A percentile compares a stretch with the other conserved stretches of the same genome.
phyloP scores from a whole-genome alignment of 2,329 filamentous ascomycete species.

The Penicillium sp. region DNA sequence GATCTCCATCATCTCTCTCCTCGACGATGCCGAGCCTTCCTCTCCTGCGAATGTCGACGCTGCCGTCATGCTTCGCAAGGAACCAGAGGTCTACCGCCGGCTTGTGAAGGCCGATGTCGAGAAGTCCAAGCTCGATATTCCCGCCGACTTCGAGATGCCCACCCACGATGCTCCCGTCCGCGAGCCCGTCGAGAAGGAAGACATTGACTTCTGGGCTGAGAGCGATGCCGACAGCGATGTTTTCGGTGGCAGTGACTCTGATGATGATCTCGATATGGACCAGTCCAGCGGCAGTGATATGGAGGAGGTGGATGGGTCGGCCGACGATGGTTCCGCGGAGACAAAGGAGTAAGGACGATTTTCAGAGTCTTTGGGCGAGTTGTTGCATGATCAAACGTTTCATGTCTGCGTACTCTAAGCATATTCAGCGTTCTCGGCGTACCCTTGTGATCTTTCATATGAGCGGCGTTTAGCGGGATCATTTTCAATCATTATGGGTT shows the following conservation, averaged over 20 bases:
- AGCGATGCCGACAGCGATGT: conserved; percentile 63
- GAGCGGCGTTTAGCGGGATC: neutral
- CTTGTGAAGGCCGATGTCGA: conserved; percentile 63
- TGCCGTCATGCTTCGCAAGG: conserved; percentile 71
- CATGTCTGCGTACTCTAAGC: neutral
- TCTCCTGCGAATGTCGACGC: conserved; percentile 94
- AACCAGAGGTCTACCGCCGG: conserved; percentile 59
- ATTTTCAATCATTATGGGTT: neutral
- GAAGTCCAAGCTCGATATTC: conserved; percentile 68
- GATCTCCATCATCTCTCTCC: conserved; percentile 78
- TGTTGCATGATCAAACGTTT: neutral
- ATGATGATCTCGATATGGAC: conserved; percentile 40
- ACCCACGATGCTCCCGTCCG: conserved; percentile 53
- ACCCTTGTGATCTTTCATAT: neutral
- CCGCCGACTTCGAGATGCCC: conserved; percentile 71
- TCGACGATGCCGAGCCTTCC: conserved; percentile 87
- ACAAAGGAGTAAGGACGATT: neutral
- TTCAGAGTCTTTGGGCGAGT: neutral
- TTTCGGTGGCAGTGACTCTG: conserved; percentile 63
- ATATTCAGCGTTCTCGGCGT: conserved; percentile 6
- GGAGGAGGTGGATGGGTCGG: conserved; percentile 41
- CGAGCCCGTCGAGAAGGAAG: conserved; percentile 59
- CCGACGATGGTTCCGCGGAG: neutral
- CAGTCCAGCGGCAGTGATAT: conserved; percentile 42
- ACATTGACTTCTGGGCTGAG: conserved; percentile 69